Evolutionary conservation across 371 early-diverging fungal genomes (phyloP).

Genomic region (Catenaria anguillulae): DNA sequence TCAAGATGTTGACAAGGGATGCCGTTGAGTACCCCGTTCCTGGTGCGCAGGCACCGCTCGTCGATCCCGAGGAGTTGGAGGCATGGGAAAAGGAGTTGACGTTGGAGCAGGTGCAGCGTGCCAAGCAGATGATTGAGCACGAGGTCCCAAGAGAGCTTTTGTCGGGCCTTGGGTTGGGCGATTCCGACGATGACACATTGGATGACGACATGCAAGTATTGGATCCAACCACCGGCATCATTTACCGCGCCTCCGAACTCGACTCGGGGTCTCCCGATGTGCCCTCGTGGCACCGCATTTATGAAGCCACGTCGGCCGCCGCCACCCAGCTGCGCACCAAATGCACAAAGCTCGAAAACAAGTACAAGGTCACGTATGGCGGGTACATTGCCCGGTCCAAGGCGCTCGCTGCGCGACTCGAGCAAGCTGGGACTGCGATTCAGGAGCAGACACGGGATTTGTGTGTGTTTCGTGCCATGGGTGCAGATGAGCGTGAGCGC

Average conservation of each 20-base stretch:
- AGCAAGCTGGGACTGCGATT: slow-evolving; percentile 42
- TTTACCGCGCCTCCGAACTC: background rate
- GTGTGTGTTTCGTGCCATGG: slow-evolving; percentile 38
- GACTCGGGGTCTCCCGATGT: slow-evolving; percentile 4
- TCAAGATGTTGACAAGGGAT: slow-evolving; percentile 44
- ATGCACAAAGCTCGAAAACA: slow-evolving; percentile 75
- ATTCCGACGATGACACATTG: background rate
- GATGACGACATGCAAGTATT: slow-evolving; percentile 45
- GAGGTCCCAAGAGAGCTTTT: background rate
- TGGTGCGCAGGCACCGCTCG: slow-evolving; percentile 16
- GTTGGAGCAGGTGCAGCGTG: too few species aligned
- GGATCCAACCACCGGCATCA: background rate
- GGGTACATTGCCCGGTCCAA: slow-evolving; percentile 53
- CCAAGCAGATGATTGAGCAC: too few species aligned
- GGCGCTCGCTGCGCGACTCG: slow-evolving; percentile 39
- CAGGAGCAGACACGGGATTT: too few species aligned
- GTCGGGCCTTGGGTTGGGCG: background rate
- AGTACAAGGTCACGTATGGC: slow-evolving; percentile 57
- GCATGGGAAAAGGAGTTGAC: too few species aligned
- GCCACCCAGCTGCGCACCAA: slow-evolving; percentile 38
- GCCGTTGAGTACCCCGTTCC: slow-evolving; percentile 50
- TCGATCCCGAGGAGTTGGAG: background rate
- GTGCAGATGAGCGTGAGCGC: slow-evolving; percentile 41
- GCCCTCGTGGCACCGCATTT: slow-evolving; percentile 8
- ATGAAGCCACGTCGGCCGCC: slow-evolving; percentile 10